These are phyloP conservation scores for Kickxella alabastrina DNA, from an alignment of 192 early-diverging fungal species.

Conservation along the genomic window DNA sequence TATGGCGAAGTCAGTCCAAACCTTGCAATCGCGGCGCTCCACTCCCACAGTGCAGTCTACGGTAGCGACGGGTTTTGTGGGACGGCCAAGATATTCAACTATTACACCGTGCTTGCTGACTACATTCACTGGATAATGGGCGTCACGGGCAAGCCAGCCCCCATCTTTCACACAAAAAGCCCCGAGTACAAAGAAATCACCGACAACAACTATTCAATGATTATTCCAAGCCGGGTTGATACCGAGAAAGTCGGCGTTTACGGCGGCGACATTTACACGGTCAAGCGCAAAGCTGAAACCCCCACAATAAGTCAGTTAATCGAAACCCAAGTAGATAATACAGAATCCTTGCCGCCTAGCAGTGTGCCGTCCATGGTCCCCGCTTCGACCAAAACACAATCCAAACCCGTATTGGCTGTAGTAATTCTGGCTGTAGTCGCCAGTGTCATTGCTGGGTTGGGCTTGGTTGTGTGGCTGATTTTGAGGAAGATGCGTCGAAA, in stretches of 20 bases:
- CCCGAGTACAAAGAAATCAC: constrained; percentile 30
- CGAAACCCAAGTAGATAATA: too few species aligned
- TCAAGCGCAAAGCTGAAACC: background rate
- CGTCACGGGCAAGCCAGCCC: constrained; percentile 20
- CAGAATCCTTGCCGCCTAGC: background rate
- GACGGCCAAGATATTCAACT: constrained; percentile 18
- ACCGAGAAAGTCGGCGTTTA: constrained; percentile 10
- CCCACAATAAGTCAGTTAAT: too few species aligned
- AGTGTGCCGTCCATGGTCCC: background rate
- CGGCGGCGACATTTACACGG: constrained; percentile 29
- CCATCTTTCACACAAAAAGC: constrained; percentile 25
- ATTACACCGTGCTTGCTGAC: constrained; percentile 39
- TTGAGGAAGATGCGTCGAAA: constrained; percentile 1
- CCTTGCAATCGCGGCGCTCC: constrained; percentile 32
- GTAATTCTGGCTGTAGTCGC: background rate
- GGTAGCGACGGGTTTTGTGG: constrained; percentile 10
- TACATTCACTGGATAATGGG: constrained; percentile 41
- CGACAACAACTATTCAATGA: constrained; percentile 33
- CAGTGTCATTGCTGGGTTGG: background rate
- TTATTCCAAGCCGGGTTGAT: constrained; percentile 6
- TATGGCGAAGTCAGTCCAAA: constrained; percentile 22
- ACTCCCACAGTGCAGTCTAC: constrained; percentile 36
- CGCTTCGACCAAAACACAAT: background rate
- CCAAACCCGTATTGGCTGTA: background rate
- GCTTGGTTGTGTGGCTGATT: background rate